These are phyloP conservation scores for Trichoderma sp. DNA, from an alignment of 2,329 filamentous ascomycete species.

Conservation along the genomic window DNA sequence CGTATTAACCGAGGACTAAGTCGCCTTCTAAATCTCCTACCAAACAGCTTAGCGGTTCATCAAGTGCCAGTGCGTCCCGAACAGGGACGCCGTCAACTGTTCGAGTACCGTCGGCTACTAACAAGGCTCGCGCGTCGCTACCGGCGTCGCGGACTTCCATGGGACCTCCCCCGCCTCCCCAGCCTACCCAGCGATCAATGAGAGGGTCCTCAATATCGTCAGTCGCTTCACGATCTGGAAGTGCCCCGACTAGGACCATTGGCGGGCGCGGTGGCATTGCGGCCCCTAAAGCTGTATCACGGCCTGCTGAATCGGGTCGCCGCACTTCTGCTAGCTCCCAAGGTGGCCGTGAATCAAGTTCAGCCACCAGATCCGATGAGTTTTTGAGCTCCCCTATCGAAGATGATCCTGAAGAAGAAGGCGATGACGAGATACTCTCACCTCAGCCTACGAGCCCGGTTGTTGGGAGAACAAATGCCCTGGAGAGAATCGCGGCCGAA, in stretches of 20 bases:
- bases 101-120: constrained; percentile 48
- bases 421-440: constrained; percentile 50
- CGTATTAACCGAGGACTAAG: constrained; percentile 26
- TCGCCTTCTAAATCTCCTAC: constrained; percentile 28
- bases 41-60: constrained; percentile 62
- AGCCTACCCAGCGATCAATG: constrained; percentile 49
- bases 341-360: constrained; percentile 48
- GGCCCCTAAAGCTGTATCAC: constrained; percentile 43
- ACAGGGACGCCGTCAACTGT: constrained; percentile 67
- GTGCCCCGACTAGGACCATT: constrained; percentile 43
- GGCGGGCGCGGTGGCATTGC: constrained; percentile 48
- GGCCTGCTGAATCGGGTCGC: constrained; percentile 45
- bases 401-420: constrained; percentile 34
- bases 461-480: constrained; percentile 52
- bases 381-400: constrained; percentile 52
- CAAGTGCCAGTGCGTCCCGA: constrained; percentile 63
- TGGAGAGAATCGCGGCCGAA: constrained; percentile 56
- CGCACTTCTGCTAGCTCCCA: constrained; percentile 53
- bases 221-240: constrained; percentile 41
- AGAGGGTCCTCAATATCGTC: constrained; percentile 53
- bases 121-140: constrained; percentile 61
- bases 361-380: constrained; percentile 42
- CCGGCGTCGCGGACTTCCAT: constrained; percentile 64
- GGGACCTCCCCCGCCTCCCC: constrained; percentile 64
- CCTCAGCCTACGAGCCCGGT: constrained; percentile 57